These are phyloP conservation scores for Saitozyma podzolica DNA, from an alignment of 768 basidiomycete genomes.

Conservation along the genomic window DNA sequence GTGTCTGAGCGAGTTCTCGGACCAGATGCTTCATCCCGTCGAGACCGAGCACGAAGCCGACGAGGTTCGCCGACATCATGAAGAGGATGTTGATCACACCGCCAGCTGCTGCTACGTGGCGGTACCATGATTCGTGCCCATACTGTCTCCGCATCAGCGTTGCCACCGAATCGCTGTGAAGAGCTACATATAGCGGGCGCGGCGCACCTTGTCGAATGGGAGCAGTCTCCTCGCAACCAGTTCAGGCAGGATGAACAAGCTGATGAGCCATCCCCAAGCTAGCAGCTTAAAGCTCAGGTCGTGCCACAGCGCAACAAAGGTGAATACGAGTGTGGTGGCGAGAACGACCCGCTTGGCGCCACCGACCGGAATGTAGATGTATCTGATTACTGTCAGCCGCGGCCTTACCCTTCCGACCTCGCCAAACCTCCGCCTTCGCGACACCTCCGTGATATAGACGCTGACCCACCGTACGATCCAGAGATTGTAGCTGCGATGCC, in stretches of 20 bases:
- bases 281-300: conserved; percentile 83
- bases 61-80: conserved; percentile 89
- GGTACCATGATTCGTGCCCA: conserved; percentile 70
- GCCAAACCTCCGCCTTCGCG: background rate
- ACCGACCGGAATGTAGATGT: conserved; percentile 91
- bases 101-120: conserved; percentile 79
- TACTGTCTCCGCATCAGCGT: conserved; percentile 58
- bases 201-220: conserved; percentile 65
- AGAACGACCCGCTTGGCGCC: conserved; percentile 63
- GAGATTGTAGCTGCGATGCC: conserved; percentile 95
- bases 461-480: conserved; percentile 78
- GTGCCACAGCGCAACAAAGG: conserved; percentile 97
- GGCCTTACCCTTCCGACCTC: conserved; percentile 3
- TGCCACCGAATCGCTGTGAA: background rate
- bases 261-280: conserved; percentile 96
- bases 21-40: conserved; percentile 75
- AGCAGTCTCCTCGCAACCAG: conserved; percentile 64
- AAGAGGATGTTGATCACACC: conserved; percentile 79
- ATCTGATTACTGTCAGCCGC: conserved; percentile 58
- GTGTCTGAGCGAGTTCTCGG: conserved; percentile 64
- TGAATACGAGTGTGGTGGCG: conserved; percentile 78
- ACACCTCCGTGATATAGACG: background rate
- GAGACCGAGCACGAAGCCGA: conserved; percentile 88
- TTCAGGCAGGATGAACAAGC: conserved; percentile 86
- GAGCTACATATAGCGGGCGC: background rate